A percentile compares a stretch with the other conserved stretches of the same genome.
Conservation (phyloP, 768 basidiomycete species). For the Cystobasidiopsis lactophilus region DNA sequence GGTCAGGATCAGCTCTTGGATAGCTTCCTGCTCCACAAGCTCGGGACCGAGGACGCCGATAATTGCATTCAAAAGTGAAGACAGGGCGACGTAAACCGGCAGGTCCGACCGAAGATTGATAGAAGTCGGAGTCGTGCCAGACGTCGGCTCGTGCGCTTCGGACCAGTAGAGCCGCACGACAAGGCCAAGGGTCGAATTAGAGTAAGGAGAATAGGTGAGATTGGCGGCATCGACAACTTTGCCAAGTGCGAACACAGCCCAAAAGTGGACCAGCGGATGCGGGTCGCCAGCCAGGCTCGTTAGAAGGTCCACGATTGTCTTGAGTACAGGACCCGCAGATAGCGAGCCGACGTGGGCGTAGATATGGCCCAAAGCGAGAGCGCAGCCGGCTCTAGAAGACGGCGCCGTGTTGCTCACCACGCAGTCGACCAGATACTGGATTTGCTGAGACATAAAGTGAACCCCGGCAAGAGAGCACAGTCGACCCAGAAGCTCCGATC, state of each 20-base stretch:
- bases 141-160: constrained; percentile 81
- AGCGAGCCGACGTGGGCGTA: constrained; percentile 80
- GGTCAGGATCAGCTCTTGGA: constrained; percentile 58
- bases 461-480: constrained; percentile 63
- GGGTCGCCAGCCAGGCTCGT: constrained; percentile 91
- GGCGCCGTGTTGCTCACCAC: constrained; percentile 89
- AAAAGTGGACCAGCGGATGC: constrained; percentile 87
- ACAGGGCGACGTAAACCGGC: constrained; percentile 75
- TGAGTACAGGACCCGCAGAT: constrained; percentile 80
- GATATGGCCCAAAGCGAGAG: constrained; percentile 73
- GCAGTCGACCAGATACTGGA: constrained; percentile 75
- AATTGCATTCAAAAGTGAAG: constrained; percentile 75
- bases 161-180: constrained; percentile 69
- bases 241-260: constrained; percentile 64
- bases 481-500: constrained; percentile 73
- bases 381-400: constrained; percentile 74
- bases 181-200: constrained; percentile 70
- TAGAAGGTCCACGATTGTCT: constrained; percentile 82
- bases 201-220: constrained; percentile 70
- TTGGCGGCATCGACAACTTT: constrained; percentile 78
- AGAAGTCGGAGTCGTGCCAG: constrained; percentile 48
- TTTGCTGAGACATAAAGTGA: constrained; percentile 59
- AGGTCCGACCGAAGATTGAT: constrained; percentile 74
- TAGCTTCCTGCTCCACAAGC: constrained; percentile 62
- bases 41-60: constrained; percentile 89